Evolutionary conservation across 169 alveolate genomes (phyloP), one percentile per base, ranked within the genome.

Genomic region (Plasmodium falciparum): DNA sequence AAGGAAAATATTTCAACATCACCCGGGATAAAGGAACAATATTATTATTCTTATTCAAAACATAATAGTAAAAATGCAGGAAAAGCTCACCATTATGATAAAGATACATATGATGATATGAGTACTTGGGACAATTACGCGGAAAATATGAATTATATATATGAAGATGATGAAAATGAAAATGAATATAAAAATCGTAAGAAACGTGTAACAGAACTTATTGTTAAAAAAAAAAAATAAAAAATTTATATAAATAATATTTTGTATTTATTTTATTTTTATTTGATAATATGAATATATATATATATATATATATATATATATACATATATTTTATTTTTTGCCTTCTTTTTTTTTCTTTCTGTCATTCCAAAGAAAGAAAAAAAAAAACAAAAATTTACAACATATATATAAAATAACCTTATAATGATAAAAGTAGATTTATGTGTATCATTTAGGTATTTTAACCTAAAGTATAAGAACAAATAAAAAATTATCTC

Each of bases 11-110:
- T 69, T 50, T 1, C 20, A 8, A 63, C 54, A 20, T 24, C 74
- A 45, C 26, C 73, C 29, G 62, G 39, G 17, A 45, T 59, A 33
- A n/a, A 49, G 29, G 91, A 71, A 20, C 69, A 70, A 39, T 83
- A 83, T 58, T 83, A 83, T 70, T 83, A 83, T 83, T 70, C 91
- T 15, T 83, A 83, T 83, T 70, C 91, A 52, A 33, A 70, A 20
- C 15, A 39, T 67, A 65, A 70, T 15, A 43, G 70, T 13, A 49
- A 43, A 65, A 58, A 66, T 39, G 12, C 20, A 26, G 69, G 59
- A 83, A 72, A 22, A 13, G 24, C 1, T 56, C 17, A 17, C 22
- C 65, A 56, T 52, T 13, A 52, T 15, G 62, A 52, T 52, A 52
- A 52, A 39, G 47, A 39, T 39, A 39, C 47, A 12, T 56, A 56